These are phyloP conservation scores for Fusarium sp. DNA, from an alignment of 2,329 filamentous ascomycete genomes.

Conservation along the genomic window DNA sequence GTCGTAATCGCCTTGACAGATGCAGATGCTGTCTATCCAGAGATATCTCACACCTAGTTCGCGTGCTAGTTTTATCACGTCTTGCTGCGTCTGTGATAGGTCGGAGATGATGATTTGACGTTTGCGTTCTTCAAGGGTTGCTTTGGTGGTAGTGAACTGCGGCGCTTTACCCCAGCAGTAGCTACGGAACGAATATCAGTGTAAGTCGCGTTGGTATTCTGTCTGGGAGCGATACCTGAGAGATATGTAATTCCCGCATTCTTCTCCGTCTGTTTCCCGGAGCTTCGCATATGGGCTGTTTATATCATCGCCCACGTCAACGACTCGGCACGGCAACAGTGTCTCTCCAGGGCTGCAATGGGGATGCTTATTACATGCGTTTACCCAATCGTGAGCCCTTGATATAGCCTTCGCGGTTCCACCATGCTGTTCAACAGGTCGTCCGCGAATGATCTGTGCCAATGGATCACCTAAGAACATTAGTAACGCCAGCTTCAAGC, in stretches of 20 bases:
- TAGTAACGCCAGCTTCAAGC: fast-evolving
- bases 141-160: not conserved
- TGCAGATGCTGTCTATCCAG: conserved; percentile 15
- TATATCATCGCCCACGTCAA: not conserved
- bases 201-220: too few species aligned
- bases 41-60: not conserved
- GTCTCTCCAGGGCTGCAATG: not conserved
- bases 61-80: not conserved
- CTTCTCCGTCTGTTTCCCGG: not conserved
- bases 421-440: not conserved
- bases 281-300: not conserved
- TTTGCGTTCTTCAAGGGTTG: conserved; percentile 3
- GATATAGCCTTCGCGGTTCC: not conserved
- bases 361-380: not conserved
- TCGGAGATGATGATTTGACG: not conserved
- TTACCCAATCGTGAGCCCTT: not conserved
- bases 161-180: conserved; percentile 6
- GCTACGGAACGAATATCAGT: not conserved
- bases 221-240: not conserved
- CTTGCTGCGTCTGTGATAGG: not conserved
- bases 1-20: conserved; percentile 1
- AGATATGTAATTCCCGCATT: not conserved
- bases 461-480: not conserved
- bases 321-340: not conserved
- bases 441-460: not conserved